Evolutionary conservation across 495 filamentous ascomycete species (phyloP).

Genomic region (Penicillium paxilli): DNA sequence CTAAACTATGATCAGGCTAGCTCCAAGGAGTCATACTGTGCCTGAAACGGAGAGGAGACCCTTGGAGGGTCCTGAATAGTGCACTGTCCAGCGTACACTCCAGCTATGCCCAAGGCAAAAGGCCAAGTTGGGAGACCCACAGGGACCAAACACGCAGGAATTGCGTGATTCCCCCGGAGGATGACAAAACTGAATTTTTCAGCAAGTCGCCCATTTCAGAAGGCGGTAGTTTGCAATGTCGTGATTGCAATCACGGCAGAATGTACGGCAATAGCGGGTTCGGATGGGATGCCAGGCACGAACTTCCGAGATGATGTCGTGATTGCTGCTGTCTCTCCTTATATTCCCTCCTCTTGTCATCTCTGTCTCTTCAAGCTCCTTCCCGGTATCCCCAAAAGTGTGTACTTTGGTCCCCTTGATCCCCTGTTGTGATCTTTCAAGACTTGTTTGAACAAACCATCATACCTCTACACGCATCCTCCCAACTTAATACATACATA

Average conservation of each 20-base stretch:
- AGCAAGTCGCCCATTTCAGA: slow-evolving; percentile 17
- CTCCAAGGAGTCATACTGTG: background rate
- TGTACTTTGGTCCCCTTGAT: slow-evolving; percentile 6
- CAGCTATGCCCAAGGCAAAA: background rate
- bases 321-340: slow-evolving; percentile 30
- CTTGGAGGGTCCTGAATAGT: background rate
- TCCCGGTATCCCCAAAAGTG: slow-evolving; percentile 11
- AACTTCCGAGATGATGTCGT: slow-evolving; percentile 33
- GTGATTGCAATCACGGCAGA: slow-evolving; percentile 37
- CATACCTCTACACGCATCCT: slow-evolving; percentile 5
- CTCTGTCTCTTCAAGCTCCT: slow-evolving; percentile 19
- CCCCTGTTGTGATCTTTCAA: slow-evolving; percentile 2
- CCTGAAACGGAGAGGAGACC: background rate
- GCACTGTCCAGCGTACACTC: too few relatives aligned
- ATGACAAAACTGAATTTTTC: slow-evolving; percentile 8
- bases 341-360: slow-evolving; percentile 30
- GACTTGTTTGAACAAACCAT: background rate
- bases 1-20: background rate
- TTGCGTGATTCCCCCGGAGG: slow-evolving; percentile 39
- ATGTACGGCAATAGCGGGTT: slow-evolving; percentile 24
- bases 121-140: slow-evolving; percentile 18
- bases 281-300: slow-evolving; percentile 29
- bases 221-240: slow-evolving; percentile 40
- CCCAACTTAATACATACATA: background rate
- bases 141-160: slow-evolving; percentile 33